Evolutionary conservation across 108 stramenopile species (phyloP).

Genomic region (Cylindrotheca fusiformis): DNA sequence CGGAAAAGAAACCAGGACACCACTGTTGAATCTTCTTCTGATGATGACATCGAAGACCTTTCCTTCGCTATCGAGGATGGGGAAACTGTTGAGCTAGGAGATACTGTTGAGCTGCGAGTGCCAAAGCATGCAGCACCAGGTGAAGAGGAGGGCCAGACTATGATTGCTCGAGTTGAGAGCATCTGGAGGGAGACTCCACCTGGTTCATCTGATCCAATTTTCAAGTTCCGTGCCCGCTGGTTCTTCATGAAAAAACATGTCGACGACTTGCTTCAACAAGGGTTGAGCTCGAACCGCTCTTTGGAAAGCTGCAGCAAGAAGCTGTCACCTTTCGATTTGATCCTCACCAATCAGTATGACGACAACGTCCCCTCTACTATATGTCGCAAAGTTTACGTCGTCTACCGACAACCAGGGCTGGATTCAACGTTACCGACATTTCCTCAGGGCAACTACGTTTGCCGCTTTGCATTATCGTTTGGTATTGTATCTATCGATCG

Average conservation of each 20-base stretch:
- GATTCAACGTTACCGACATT: constrained; percentile 11
- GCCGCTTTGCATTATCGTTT: constrained; percentile 40
- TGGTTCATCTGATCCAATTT: constrained; percentile 3
- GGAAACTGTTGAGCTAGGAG: not conserved
- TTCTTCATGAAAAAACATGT: constrained; percentile 25
- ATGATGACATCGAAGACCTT: too few species aligned
- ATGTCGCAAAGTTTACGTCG: constrained; percentile 32
- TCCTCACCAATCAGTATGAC: constrained; percentile 63
- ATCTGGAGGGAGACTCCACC: constrained; percentile 47
- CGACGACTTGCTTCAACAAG: constrained; percentile 35
- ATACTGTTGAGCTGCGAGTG: not conserved
- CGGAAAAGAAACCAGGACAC: not conserved
- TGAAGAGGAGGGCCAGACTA: not conserved
- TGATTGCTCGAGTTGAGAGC: constrained; percentile 58
- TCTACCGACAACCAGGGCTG: constrained; percentile 30
- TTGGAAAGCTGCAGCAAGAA: constrained; percentile 25
- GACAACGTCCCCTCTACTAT: constrained; percentile 61
- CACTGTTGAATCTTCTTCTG: not conserved
- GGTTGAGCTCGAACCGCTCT: constrained; percentile 54
- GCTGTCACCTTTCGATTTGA: constrained; percentile 47
- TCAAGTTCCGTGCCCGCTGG: constrained; percentile 28
- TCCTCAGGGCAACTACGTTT: constrained; percentile 40
- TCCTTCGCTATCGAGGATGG: not conserved
- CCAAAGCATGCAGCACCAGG: not conserved
- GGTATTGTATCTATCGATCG: constrained; percentile 7